Percentiles rank a stretch among this genome's conserved stretches.
phyloP scores from a whole-genome alignment of 139 green algal genomes.

The Zygnema cylindricum region DNA sequence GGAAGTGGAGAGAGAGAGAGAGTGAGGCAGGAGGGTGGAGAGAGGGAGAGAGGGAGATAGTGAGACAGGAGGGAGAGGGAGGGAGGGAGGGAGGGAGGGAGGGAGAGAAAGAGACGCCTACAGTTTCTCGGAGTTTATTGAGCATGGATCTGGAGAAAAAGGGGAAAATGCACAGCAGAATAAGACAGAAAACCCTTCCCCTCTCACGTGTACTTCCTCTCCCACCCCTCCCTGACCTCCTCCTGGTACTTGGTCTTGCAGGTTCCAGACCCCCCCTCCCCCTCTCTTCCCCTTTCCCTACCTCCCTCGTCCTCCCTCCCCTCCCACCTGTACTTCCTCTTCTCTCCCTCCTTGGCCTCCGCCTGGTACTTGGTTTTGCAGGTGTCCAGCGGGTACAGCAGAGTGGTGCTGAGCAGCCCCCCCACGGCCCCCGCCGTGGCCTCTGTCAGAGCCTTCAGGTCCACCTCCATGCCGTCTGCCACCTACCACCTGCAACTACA shows the following conservation, averaged over 20 bases:
- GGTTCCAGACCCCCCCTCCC: not conserved
- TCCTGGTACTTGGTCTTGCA: not conserved
- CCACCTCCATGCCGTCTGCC: conserved; percentile 24
- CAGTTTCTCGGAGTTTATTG: no score
- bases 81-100: no score
- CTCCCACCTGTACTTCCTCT: conserved; percentile 1
- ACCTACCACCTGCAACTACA: no score
- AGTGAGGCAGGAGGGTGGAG: no score
- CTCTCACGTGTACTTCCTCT: not conserved
- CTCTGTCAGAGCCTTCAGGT: conserved; percentile 44
- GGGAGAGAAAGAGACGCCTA: no score
- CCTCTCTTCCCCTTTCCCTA: conserved; percentile 5
- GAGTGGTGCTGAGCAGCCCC: conserved; percentile 57
- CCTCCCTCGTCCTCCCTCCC: not conserved
- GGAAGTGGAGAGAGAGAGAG: no score
- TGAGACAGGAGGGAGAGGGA: no score
- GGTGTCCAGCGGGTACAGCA: conserved; percentile 65
- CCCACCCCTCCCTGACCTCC: not conserved
- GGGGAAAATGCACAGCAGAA: no score
- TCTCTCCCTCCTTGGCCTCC: conserved; percentile 23
- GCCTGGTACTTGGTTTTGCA: conserved; percentile 64
- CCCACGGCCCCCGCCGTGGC: conserved; percentile 60
- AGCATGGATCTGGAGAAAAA: no score
- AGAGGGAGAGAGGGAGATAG: conserved; percentile 30
- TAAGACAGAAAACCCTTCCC: no score